Conservation (phyloP, 73 alveolate genomes). For the Paramecium octaurelia region DNA sequence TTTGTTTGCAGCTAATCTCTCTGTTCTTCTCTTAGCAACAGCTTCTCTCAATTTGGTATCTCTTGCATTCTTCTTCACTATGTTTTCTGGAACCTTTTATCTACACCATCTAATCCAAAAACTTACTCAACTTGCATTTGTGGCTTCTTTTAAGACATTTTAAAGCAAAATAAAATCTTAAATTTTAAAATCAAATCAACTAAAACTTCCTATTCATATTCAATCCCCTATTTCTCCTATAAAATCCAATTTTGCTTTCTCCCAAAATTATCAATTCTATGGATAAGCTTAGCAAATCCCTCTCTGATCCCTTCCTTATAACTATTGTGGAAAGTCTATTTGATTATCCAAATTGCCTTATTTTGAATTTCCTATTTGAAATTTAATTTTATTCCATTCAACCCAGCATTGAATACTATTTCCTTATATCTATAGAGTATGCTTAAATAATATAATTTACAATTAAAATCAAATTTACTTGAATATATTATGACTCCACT, state of each 20-base stretch:
- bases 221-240: background rate
- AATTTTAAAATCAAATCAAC: conserved; percentile 22
- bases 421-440: background rate
- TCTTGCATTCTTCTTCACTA: conserved; percentile 33
- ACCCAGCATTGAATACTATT: background rate
- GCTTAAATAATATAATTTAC: background rate
- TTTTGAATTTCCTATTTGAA: background rate
- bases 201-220: background rate
- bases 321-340: background rate
- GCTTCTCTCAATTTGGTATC: conserved; percentile 56
- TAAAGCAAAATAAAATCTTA: conserved; percentile 3
- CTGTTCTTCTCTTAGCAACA: conserved; percentile 48
- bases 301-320: background rate
- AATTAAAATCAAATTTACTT: background rate
- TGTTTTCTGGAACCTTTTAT: conserved; percentile 58
- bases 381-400: background rate
- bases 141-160: background rate
- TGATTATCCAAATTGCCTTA: too few species aligned
- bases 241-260: background rate
- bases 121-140: conserved; percentile 40
- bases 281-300: background rate
- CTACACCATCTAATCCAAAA: background rate
- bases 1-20: conserved; percentile 46
- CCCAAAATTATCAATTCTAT: background rate
- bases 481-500: background rate